Conservation (phyloP, 1,139 yeast genomes). For the Debaryomyces coudertii region DNA sequence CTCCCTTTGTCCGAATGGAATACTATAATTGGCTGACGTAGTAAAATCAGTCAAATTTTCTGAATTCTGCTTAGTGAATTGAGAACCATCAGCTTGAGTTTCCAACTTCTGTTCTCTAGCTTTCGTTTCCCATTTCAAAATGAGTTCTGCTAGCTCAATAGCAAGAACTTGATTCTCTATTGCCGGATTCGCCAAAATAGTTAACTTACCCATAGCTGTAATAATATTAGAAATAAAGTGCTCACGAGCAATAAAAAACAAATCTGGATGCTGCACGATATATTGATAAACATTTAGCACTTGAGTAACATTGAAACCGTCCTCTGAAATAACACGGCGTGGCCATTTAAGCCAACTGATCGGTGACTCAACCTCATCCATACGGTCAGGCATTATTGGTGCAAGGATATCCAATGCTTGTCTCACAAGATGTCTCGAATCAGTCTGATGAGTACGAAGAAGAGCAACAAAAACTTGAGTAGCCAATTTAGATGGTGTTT, state of each 20-base stretch:
- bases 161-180: conserved; percentile 84
- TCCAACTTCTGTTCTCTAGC: conserved; percentile 28
- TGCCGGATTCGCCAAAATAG: conserved; percentile 79
- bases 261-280: conserved; percentile 81
- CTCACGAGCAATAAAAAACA: conserved; percentile 85
- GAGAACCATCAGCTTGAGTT: conserved; percentile 5
- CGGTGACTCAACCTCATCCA: conserved; percentile 59
- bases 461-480: conserved; percentile 92
- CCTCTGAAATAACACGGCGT: conserved; percentile 87
- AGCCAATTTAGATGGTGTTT: conserved; percentile 85
- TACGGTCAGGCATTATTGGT: conserved; percentile 79
- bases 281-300: conserved; percentile 89
- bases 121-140: conserved; percentile 80
- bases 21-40: conserved; percentile 51
- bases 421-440: conserved; percentile 79
- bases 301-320: conserved; percentile 80
- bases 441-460: conserved; percentile 81
- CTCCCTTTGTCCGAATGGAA: conserved; percentile 83
- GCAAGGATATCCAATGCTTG: conserved; percentile 90
- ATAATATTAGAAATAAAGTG: conserved; percentile 87
- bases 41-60: conserved; percentile 32
- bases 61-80: conserved; percentile 6
- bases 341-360: conserved; percentile 94
- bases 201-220: conserved; percentile 92
- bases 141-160: conserved; percentile 83